phyloP scores from a whole-genome alignment of 2,329 filamentous ascomycete genomes.

The Aspergillus floridensis region DNA sequence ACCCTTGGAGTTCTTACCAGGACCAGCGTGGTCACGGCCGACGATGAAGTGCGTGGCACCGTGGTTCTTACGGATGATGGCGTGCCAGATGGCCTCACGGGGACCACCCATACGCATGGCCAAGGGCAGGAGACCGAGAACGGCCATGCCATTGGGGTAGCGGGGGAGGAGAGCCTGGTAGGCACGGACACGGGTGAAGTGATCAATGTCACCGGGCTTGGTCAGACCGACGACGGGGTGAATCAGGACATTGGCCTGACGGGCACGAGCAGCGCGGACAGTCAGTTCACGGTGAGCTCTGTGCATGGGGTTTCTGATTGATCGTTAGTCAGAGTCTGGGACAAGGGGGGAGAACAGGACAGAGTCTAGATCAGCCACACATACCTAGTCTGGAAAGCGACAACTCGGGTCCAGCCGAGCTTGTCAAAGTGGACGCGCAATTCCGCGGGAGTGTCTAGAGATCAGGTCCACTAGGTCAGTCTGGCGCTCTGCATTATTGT shows the following conservation, averaged over 20 bases:
- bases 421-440: constrained; percentile 97
- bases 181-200: constrained; percentile 98
- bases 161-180: constrained; percentile 95
- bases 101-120: constrained; percentile 99
- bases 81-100: constrained; percentile 98
- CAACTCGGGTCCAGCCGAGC: constrained; percentile 95
- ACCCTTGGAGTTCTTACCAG: constrained; percentile 96
- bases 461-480: constrained; percentile 10
- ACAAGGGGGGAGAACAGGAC: background rate
- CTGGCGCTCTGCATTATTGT: background rate
- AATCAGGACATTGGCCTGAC: constrained; percentile 98
- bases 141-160: constrained; percentile 99
- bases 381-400: constrained; percentile 88
- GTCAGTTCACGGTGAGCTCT: constrained; percentile 96
- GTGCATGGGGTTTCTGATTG: constrained; percentile 90
- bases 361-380: constrained; percentile 2
- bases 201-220: constrained; percentile 98
- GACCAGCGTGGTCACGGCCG: constrained; percentile 94
- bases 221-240: constrained; percentile 98
- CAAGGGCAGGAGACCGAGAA: constrained; percentile 87
- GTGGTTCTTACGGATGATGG: constrained; percentile 99
- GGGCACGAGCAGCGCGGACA: constrained; percentile 89
- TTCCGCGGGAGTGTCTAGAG: constrained; percentile 81
- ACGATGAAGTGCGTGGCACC: constrained; percentile 99
- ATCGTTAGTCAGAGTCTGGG: background rate